A percentile compares a stretch with the other conserved stretches of the same genome.
Evolutionary conservation across 352 stramenopile species (phyloP).

Genomic region (Phytophthora podocarpi): DNA sequence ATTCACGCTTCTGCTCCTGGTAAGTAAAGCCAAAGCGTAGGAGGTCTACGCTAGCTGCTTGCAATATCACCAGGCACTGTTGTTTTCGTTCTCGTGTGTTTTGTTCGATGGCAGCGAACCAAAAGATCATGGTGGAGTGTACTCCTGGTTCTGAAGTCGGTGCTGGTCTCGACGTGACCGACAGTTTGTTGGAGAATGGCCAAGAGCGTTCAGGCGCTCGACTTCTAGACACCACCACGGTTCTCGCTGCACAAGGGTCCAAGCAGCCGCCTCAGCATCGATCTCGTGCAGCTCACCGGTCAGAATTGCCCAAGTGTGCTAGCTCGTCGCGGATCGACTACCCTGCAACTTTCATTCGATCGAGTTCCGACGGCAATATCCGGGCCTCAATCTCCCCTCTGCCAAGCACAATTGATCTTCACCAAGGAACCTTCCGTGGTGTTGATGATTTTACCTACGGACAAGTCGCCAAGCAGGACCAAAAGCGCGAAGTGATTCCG

Average conservation of each 20-base stretch:
- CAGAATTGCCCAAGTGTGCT: not conserved
- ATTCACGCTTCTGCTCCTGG: constrained; percentile 11
- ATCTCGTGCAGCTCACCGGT: not conserved
- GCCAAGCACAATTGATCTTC: not conserved
- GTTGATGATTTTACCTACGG: not conserved
- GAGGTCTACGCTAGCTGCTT: not conserved
- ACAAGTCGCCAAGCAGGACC: not conserved
- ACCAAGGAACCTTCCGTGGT: not conserved
- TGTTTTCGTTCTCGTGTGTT: constrained; percentile 25
- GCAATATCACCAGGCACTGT: constrained; percentile 10
- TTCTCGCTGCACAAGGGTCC: not conserved
- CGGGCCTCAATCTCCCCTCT: constrained; percentile 16
- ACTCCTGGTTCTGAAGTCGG: constrained; percentile 12
- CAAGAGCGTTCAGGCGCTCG: not conserved
- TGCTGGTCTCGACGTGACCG: constrained; percentile 4
- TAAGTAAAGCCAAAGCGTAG: constrained; percentile 9
- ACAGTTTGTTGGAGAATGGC: not conserved
- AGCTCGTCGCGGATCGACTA: not conserved
- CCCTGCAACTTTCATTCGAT: constrained; percentile 27
- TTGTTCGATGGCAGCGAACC: constrained; percentile 2
- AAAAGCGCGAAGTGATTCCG: not conserved
- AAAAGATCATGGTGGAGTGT: constrained; percentile 23
- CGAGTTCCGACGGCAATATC: constrained; percentile 41
- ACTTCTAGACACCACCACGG: not conserved
- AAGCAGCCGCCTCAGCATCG: not conserved